Base-by-base conservation (phyloP, 257 asterid species). In the Penstemon barbatus region DNA sequence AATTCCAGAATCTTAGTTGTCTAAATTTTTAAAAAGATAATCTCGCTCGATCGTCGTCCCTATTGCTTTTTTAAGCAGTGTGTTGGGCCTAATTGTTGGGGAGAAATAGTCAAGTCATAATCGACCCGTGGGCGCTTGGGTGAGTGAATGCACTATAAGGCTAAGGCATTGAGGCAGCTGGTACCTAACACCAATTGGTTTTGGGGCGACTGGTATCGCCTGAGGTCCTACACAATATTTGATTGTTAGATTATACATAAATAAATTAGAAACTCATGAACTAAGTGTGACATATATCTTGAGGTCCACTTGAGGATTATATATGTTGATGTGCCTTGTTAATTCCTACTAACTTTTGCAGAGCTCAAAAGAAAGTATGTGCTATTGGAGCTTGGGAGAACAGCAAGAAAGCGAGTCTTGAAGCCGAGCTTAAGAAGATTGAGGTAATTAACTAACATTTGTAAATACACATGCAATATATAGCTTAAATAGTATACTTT, bases 401-500 rank as follows among this genome's bases (percentile, higher is more conserved):
- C 77, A 71, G 87, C 84, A 82, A 68, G 84, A 85, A 85, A 67
- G 90, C 90, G 4, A 69, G 6, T 61, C 72, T 85, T 54, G 90
- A 85, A 38, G 88, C 86, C 13, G 87, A 82, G 70, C 84, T 85
- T 12, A 85, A 82, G 81, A 82, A 82, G 75, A 71, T 68, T 6
- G 90, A 85, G 88, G 90, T 85, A 75, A 73, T 37, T 25, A 25
- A 25, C 33, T 25, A 25, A 25, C 33, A 25, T 25, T 2, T 25
- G 33, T 25, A 25, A 25, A 25, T 25, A 25, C 2, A 25, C 33
- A 25, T 25, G 33, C 33, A 25, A 25, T 25, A 25, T 25, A 25
- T 25, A 25, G 33, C 33, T 25, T 25, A 25, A 15, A 15, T 25
- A 25, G 33, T 67, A 52, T 51, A 33, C 57, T 42, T 9, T 8